Evolutionary conservation across 495 filamentous ascomycete genomes (phyloP), one percentile per base, ranked within the genome.

Genomic region (Cenococcum geophilum): DNA sequence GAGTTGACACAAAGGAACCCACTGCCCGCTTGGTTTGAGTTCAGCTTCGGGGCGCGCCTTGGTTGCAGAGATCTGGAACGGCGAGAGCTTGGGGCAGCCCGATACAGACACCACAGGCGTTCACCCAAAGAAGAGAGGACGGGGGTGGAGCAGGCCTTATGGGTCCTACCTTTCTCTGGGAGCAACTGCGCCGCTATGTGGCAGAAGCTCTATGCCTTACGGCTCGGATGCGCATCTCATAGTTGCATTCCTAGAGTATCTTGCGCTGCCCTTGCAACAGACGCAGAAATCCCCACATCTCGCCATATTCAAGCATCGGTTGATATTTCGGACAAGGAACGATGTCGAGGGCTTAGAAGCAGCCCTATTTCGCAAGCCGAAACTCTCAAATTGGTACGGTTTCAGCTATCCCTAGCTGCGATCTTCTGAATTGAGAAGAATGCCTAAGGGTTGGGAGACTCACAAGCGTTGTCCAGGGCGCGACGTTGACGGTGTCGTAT

Each of bases 51-150:
- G 59, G 66, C 55, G 62, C 62, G 66, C 60, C 66, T 69, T 69
- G 66, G 66, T 62, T 65, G 63, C 60, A 68, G 63, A 54, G 57
- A 69, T 69, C 66, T 69, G 63, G 59, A 69, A 69, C 66, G 53
- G 66, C 60, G 50, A 69, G 55, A 66, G 63, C 66, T 57, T 69
- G 66, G 66, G 59, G 36, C 45, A 66, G 60, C 45, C 14, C 20
- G 49, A 52, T 52, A 32, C 49, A 52, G 49, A 16, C 18, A 52
- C 18, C 11, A 23, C 49, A 69, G 54, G 56, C 63, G 66, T 63
- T 69, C 66, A 54, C 66, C 63, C 57, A 63, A 65, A 65, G 60
- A 34, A 58, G 66, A 58, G 22, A 22, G 14, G 55, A 56, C 56
- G 58, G 59, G 55, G 62, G 25, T 21, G 10, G 43, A 32, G 27